Evolutionary conservation across 495 filamentous ascomycete species (phyloP), one percentile per base, ranked within the genome.

Genomic region (Tuber melanosporum): DNA sequence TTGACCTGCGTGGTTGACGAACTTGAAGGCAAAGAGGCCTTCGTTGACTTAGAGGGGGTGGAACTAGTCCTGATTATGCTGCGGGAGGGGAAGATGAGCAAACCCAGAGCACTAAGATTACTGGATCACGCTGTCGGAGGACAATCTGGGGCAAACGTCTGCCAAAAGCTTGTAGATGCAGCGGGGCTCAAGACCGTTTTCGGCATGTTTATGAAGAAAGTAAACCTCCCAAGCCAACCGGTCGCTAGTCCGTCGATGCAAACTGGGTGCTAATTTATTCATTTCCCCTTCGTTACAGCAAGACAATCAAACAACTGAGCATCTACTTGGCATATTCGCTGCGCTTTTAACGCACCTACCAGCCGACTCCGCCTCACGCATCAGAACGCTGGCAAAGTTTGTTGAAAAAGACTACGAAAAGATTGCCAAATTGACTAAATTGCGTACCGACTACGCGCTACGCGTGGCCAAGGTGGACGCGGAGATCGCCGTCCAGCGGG

Each of bases 391-490:
- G 0, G 95, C 94, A 5, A 99, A 99, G 81, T 98, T 99, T 83
- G 91, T 96, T 66, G 94, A 98, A 85, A 95, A 92, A 79, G 92
- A 97, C 76, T 98, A 96, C 83, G 92, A 94, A 76, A 96, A 97
- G 85, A 90, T 92, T 19, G 85, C 80, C 15, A 91, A 90, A 80
- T 86, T 97, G 2, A 84, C 95, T 62, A 87, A 87, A 77, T 84
- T 97, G 49, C 86, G 96, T 62, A 86, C 89, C 42, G 91, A 93
- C 20, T 97, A 92, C 84, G 89, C 89, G 0, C 85, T 89, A 0
- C 88, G 90, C 44, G 83, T 98, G 0, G 86, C 82, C 0, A 85
- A 88, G 0, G 91, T 92, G 0, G 94, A 97, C 71, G 83, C 87
- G 75, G 87, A 88, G 75, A 93, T 97, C 74, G 85, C 86, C 17